Evolutionary conservation across 2,329 filamentous ascomycete species (phyloP).

Genomic region (Paracorniculantispora psalliotae): DNA sequence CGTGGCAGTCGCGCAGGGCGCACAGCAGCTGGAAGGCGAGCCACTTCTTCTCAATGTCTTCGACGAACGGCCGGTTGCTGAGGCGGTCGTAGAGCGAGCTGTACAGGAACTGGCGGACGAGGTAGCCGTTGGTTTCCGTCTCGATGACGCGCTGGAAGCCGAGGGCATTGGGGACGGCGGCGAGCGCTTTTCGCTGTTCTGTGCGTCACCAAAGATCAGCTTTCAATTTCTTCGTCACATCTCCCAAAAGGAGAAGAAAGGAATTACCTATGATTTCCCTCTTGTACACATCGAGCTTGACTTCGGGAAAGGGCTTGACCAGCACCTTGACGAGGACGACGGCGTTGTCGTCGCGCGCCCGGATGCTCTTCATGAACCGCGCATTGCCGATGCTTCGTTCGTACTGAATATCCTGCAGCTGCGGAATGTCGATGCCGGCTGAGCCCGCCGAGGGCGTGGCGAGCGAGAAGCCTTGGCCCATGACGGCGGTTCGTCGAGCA

Average conservation of each 20-base stretch:
- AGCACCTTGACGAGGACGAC: slow-evolving; percentile 91
- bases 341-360: slow-evolving; percentile 84
- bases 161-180: slow-evolving; percentile 84
- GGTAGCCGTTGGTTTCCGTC: slow-evolving; percentile 84
- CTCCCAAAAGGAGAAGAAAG: too few relatives aligned
- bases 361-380: slow-evolving; percentile 94
- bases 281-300: slow-evolving; percentile 76
- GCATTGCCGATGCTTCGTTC: slow-evolving; percentile 89
- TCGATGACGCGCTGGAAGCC: slow-evolving; percentile 88
- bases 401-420: slow-evolving; percentile 85
- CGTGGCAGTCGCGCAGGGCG: slow-evolving; percentile 85
- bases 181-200: slow-evolving; percentile 76
- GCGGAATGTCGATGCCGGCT: slow-evolving; percentile 88
- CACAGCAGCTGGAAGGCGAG: slow-evolving; percentile 92
- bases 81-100: slow-evolving; percentile 96
- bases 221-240: neutral
- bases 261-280: slow-evolving; percentile 65
- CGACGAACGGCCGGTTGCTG: slow-evolving; percentile 91
- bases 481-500: slow-evolving; percentile 32
- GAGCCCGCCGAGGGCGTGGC: slow-evolving; percentile 87
- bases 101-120: slow-evolving; percentile 92
- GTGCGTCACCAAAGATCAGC: slow-evolving; percentile 8
- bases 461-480: slow-evolving; percentile 97
- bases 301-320: slow-evolving; percentile 81
- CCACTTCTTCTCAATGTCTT: slow-evolving; percentile 99